A percentile compares a stretch with the other conserved stretches of the same genome.
These are phyloP conservation scores for Suillus bovinus DNA, from an alignment of 768 basidiomycete species.

Conservation along the genomic window DNA sequence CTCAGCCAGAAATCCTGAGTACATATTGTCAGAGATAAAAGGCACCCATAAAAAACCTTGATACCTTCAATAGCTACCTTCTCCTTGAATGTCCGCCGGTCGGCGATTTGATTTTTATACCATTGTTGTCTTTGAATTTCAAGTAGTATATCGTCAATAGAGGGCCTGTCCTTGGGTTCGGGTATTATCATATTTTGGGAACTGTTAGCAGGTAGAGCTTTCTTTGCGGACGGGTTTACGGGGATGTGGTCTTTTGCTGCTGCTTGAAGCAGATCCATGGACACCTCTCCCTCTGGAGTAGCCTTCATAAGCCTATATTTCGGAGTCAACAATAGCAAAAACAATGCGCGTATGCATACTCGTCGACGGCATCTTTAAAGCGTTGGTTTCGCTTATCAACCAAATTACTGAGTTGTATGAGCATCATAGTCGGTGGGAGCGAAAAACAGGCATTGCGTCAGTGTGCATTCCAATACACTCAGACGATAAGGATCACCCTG, in stretches of 20 bases:
- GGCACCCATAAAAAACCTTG: background rate
- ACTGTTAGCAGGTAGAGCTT: background rate
- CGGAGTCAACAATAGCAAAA: background rate
- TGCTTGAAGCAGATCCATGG: constrained; percentile 59
- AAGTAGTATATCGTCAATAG: constrained; percentile 56
- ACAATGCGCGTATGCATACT: constrained; percentile 43
- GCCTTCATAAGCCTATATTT: constrained; percentile 56
- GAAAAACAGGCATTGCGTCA: constrained; percentile 14
- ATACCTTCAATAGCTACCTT: constrained; percentile 55
- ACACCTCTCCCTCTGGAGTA: constrained; percentile 53
- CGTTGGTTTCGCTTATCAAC: constrained; percentile 68
- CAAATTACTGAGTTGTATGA: constrained; percentile 63
- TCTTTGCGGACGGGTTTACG: constrained; percentile 46
- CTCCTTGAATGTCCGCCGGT: constrained; percentile 53
- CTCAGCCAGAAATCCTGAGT: constrained; percentile 47
- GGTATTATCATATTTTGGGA: constrained; percentile 30
- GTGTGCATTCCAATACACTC: constrained; percentile 9
- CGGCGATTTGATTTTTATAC: constrained; percentile 71
- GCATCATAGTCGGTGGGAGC: constrained; percentile 43
- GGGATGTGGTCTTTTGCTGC: constrained; percentile 76
- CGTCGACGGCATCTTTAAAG: constrained; percentile 66
- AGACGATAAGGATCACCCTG: constrained; percentile 22
- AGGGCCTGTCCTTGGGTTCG: constrained; percentile 50
- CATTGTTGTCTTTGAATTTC: constrained; percentile 60
- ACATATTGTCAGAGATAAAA: background rate